Evolutionary conservation across 306 rosid genomes (phyloP), one percentile per base, ranked within the genome.

Genomic region (Boehmeria nivea): DNA sequence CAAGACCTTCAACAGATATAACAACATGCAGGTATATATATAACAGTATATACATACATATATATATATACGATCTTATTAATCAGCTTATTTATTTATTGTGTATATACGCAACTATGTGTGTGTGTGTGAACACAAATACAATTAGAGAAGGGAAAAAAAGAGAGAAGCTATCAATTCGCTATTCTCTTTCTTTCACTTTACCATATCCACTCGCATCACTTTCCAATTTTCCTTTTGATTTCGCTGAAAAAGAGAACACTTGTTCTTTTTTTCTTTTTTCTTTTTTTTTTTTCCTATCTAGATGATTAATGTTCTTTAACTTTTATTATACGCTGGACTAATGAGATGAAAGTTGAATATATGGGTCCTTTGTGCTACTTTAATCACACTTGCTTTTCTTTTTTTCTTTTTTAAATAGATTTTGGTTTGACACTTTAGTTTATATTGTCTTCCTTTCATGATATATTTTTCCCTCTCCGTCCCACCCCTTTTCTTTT

Each of bases 1-100:
- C 86, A 89, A 89, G 70, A 86, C 97, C 43, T 89, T 89, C 83
- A 89, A 89, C 57, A 81, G 97, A 86, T 89, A 86, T 77, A 89
- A 89, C 61, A 89, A 89, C 81, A 83, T 89, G 95, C 97, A 89
- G 97, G 97, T 70, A 66, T 55, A 45, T 24, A 60, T 20, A 45
- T 27, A 28, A n/a, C n/a, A n/a, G n/a, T 51, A 38, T 38, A 58
- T 43, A 25, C 13, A 42, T 58, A 58, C 12, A 12, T 40, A 33
- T 7, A 53, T 33, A 33, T 15, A 31, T 51, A 23, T 51, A 23
- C 22, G 8, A 50, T 25, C 13, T 2, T 46, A 49, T 49, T 9
- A 26, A 16, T 4, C 36, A 31, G 36, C 36, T 31, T 31, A 4
- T 0, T 31, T 31, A 10, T 31, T 21, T 18, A 31, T 21, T 14